Percentiles rank a stretch among this genome's conserved stretches.
These are phyloP conservation scores for Fusarium tricinctum DNA, from an alignment of 2,329 filamentous ascomycete species.

Conservation along the genomic window DNA sequence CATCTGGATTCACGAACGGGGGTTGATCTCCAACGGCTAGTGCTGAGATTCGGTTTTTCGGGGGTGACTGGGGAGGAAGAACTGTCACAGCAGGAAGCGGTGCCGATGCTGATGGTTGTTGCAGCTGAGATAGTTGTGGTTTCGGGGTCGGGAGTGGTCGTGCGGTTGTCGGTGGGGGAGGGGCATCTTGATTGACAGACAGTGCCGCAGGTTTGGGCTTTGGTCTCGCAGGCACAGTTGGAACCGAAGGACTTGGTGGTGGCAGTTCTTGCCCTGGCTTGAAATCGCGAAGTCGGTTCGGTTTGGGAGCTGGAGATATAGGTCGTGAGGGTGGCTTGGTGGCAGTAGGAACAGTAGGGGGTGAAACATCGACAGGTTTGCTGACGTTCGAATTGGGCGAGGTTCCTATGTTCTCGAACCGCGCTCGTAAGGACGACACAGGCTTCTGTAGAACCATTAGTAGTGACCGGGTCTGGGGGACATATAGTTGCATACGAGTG, in stretches of 20 bases:
- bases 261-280: conserved; percentile 56
- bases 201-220: conserved; percentile 48
- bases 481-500: conserved; percentile 70
- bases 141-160: conserved; percentile 47
- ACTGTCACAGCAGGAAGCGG: conserved; percentile 76
- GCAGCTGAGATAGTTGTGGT: conserved; percentile 40
- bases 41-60: conserved; percentile 61
- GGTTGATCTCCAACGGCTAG: conserved; percentile 58
- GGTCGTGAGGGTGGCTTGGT: conserved; percentile 50
- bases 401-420: conserved; percentile 79
- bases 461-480: conserved; percentile 6
- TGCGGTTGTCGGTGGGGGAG: conserved; percentile 45
- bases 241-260: conserved; percentile 52
- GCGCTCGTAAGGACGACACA: conserved; percentile 83
- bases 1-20: conserved; percentile 64
- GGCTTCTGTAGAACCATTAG: conserved; percentile 71
- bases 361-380: conserved; percentile 41
- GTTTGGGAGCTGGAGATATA: conserved; percentile 60
- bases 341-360: conserved; percentile 44
- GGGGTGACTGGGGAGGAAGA: conserved; percentile 78
- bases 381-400: conserved; percentile 39
- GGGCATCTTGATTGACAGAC: conserved; percentile 43
- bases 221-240: conserved; percentile 52
- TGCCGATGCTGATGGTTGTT: conserved; percentile 41
- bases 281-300: conserved; percentile 59